A percentile compares a stretch with the other conserved stretches of the same genome.
These are phyloP conservation scores for Pelargonium nanum DNA, from an alignment of 345 rosid species.

Conservation along the genomic window DNA sequence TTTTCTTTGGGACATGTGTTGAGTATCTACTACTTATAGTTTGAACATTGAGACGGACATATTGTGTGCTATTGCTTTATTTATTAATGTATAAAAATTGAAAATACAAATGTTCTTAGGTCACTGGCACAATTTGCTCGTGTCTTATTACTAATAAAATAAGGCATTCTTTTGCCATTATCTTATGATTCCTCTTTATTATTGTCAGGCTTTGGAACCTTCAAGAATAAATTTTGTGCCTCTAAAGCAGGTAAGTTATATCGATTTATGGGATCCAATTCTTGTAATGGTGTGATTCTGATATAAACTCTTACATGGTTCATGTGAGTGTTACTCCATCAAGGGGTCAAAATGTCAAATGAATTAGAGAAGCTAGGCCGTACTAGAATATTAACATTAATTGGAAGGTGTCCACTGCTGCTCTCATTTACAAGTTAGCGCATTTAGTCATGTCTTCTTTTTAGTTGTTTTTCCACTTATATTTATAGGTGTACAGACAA, in stretches of 20 bases:
- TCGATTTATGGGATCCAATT: not conserved
- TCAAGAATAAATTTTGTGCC: conserved; percentile 62
- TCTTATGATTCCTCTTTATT: conserved; percentile 9
- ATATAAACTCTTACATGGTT: not conserved
- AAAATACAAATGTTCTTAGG: too few relatives aligned
- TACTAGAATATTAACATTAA: not conserved
- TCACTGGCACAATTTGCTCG: not conserved
- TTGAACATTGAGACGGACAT: not conserved
- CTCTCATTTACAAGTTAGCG: not conserved
- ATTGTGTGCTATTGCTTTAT: not conserved
- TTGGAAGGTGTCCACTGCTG: not conserved
- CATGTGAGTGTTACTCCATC: not conserved
- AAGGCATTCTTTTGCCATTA: not conserved
- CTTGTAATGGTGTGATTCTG: not conserved
- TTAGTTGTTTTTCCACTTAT: too few relatives aligned
- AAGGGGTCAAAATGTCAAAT: too few relatives aligned
- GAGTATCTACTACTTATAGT: not conserved
- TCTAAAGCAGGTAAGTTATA: conserved; percentile 56
- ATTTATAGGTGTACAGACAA: not conserved
- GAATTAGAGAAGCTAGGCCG: not conserved
- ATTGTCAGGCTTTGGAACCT: conserved; percentile 66
- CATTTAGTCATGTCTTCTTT: not conserved
- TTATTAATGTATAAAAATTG: too few relatives aligned
- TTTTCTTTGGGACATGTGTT: not conserved
- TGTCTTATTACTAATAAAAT: too few relatives aligned